phyloP scores from a whole-genome alignment of 495 filamentous ascomycete species.

The Penicillium antarcticum region DNA sequence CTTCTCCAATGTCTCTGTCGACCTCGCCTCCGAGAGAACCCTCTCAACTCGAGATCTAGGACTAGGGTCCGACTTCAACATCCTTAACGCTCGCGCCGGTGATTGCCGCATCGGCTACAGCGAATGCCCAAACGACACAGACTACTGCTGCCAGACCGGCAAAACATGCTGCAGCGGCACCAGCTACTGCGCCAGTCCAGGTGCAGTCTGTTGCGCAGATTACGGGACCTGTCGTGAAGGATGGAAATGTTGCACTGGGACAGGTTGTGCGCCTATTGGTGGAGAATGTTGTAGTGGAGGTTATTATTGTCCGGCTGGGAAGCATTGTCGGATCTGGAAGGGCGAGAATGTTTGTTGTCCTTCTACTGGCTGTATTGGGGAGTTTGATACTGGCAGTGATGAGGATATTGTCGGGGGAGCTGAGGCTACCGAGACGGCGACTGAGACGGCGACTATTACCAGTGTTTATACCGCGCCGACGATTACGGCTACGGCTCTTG shows the following conservation, averaged over 20 bases:
- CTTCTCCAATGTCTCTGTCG: neutral
- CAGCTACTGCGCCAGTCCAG: constrained; percentile 13
- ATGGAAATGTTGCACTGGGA: constrained; percentile 16
- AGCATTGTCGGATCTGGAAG: constrained; percentile 9
- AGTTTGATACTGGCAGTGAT: constrained; percentile 2
- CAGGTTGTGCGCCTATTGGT: constrained; percentile 10
- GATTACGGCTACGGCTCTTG: neutral
- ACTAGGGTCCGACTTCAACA: neutral
- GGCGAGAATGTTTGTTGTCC: constrained; percentile 18
- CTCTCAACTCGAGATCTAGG: too few relatives aligned
- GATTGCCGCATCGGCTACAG: constrained; percentile 10
- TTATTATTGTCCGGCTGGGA: constrained; percentile 16
- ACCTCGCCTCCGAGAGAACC: too few relatives aligned
- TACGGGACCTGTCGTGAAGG: constrained; percentile 16
- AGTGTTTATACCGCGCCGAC: neutral
- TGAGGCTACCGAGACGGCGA: constrained; percentile 2
- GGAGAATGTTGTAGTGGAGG: constrained; percentile 19
- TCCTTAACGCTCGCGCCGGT: neutral
- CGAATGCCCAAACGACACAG: constrained; percentile 8
- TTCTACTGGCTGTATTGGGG: constrained; percentile 12
- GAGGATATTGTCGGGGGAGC: neutral
- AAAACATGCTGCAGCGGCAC: constrained; percentile 12
- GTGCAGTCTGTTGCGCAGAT: constrained; percentile 11
- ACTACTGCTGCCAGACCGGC: constrained; percentile 10
- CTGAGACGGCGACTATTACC: neutral